Conservation (phyloP, 2,329 filamentous ascomycete species). For the Diaporthe humulicola region DNA sequence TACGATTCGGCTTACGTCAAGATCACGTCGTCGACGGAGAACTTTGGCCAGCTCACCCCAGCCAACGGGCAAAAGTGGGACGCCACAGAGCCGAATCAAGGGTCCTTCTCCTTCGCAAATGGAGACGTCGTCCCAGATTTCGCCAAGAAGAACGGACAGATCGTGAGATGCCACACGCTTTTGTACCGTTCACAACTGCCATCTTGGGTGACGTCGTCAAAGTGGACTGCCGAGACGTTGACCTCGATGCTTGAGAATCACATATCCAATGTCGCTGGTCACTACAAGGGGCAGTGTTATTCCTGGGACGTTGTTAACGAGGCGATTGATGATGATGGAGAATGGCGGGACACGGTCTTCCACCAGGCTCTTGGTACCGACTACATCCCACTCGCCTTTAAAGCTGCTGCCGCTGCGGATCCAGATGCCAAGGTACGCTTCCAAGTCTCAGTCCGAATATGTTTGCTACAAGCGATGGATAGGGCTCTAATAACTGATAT, state of each 20-base stretch:
- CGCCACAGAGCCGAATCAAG: constrained; percentile 69
- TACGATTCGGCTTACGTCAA: constrained; percentile 66
- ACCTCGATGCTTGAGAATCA: constrained; percentile 67
- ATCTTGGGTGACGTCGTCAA: constrained; percentile 57
- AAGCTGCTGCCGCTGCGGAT: constrained; percentile 65
- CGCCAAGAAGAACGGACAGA: constrained; percentile 60
- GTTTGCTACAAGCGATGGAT: too few species aligned
- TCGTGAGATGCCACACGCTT: constrained; percentile 74
- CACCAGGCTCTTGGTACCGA: constrained; percentile 67
- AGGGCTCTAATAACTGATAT: neutral
- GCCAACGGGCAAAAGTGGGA: constrained; percentile 77
- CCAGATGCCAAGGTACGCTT: constrained; percentile 50
- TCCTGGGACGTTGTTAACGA: constrained; percentile 78
- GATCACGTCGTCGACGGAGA: constrained; percentile 66
- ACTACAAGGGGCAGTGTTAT: constrained; percentile 70
- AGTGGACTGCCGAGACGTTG: constrained; percentile 71
- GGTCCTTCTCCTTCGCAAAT: constrained; percentile 68
- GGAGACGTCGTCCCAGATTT: constrained; percentile 67
- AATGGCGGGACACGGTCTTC: constrained; percentile 66
- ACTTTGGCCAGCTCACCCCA: constrained; percentile 76
- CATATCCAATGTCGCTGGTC: constrained; percentile 67
- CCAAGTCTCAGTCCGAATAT: too few species aligned
- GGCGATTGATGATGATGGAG: constrained; percentile 70
- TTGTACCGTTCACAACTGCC: constrained; percentile 66
- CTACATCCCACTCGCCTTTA: constrained; percentile 71